Base-by-base conservation (phyloP, 805 yeast species). In the Priceomyces medius region DNA sequence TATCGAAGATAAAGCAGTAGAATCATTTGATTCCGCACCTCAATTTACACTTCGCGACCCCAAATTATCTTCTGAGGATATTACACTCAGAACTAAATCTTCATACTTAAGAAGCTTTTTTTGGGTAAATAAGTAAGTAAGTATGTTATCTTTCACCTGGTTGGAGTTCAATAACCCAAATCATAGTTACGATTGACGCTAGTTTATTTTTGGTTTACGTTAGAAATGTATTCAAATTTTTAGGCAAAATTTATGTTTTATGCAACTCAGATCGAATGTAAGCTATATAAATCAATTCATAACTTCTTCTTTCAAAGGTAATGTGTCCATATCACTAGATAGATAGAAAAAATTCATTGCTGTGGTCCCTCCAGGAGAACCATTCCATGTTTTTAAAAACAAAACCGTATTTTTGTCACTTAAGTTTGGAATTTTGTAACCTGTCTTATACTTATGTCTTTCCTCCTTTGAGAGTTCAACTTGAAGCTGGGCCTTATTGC, bases 281-380 rank as follows among this genome's bases (percentile, higher is more conserved):
- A 21, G n/a, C 9, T 21, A 21, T 19, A 6, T 7, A 7, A 24
- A 18, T 32, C 20, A 50, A 10, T 28, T 38, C 61, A 57, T 56
- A 28, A 46, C 54, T 24, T 36, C 44, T 16, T 60, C 63, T 37
- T 48, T 46, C 0, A 46, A 35, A 2, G 66, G 64, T 27, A 62
- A 50, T 34, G 46, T 47, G 4, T 43, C 31, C 63, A 55, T 58
- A 27, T 55, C 59, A 39, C 61, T 61, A 20, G 61, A 53, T 26
- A 76, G 52, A 20, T 54, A 55, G 7, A 74, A 61, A 47, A 78
- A 74, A 46, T 78, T 80, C 54, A 88, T 68, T 14, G 77, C 73
- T 31, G 83, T 81, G 39, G 83, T 64, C 14, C 93, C 88, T 35
- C 97, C 97, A 53, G 78, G 68, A 8, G 86, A 80, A 20, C 93